These are phyloP conservation scores for Pelagophyceae sp. DNA, from an alignment of 352 stramenopile species.

Conservation along the genomic window DNA sequence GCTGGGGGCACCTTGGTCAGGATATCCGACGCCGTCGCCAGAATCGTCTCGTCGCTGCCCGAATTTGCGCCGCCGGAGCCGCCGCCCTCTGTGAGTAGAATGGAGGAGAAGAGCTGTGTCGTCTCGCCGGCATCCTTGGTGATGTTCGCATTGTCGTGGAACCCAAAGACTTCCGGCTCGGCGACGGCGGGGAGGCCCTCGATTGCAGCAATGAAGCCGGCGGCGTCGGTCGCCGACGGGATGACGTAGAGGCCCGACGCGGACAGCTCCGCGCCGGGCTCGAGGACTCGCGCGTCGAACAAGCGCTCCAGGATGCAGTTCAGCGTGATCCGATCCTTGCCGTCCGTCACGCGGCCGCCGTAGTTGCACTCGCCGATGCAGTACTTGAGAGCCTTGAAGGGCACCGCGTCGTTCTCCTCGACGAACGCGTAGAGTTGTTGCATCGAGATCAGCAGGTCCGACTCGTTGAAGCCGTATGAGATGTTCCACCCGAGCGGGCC, in stretches of 20 bases:
- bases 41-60: conserved; percentile 68
- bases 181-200: conserved; percentile 71
- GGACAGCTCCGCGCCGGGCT: conserved; percentile 24
- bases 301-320: conserved; percentile 76
- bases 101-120: conserved; percentile 68
- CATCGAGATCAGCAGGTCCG: conserved; percentile 65
- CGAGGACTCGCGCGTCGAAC: conserved; percentile 52
- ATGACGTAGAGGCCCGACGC: conserved; percentile 34
- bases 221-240: conserved; percentile 24
- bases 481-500: conserved; percentile 87
- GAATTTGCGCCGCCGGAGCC: conserved; percentile 45
- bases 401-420: conserved; percentile 47
- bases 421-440: conserved; percentile 51
- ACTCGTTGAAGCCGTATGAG: conserved; percentile 90
- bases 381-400: conserved; percentile 79
- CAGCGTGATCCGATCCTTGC: conserved; percentile 78
- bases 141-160: conserved; percentile 85
- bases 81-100: conserved; percentile 75
- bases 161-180: conserved; percentile 75
- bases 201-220: conserved; percentile 37
- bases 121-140: conserved; percentile 86
- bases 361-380: conserved; percentile 87
- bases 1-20: conserved; percentile 55
- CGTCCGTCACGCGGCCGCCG: conserved; percentile 81
- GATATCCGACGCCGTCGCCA: conserved; percentile 71